Evolutionary conservation across 2,329 filamentous ascomycete species (phyloP).

Genomic region (Apiospora saccharicola): DNA sequence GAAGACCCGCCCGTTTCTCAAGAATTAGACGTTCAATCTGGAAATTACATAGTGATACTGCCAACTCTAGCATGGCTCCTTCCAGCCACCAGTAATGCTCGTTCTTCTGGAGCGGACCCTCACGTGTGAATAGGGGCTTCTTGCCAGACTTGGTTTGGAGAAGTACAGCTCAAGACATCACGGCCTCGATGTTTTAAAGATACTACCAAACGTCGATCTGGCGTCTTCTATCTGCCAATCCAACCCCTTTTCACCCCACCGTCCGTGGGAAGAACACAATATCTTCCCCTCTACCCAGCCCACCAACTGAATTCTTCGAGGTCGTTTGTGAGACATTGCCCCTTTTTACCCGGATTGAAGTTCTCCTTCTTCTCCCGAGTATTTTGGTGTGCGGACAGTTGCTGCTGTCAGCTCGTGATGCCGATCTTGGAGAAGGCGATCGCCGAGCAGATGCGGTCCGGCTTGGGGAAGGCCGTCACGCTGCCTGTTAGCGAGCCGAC

Average conservation of each 20-base stretch:
- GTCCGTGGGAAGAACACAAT: background rate
- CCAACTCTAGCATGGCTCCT: no score
- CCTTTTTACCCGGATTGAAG: no score
- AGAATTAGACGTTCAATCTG: no score
- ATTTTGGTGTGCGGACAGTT: no score
- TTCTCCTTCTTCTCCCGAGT: background rate
- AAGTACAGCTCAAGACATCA: background rate
- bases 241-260: background rate
- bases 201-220: background rate
- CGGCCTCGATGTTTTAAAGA: background rate
- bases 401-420: background rate
- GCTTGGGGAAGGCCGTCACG: constrained; percentile 28
- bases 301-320: background rate
- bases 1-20: no score
- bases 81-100: no score
- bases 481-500: constrained; percentile 31
- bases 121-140: no score
- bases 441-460: constrained; percentile 26
- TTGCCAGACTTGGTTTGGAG: background rate
- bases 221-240: background rate
- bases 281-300: background rate
- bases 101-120: no score
- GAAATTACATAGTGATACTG: no score
- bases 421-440: constrained; percentile 34
- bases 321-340: no score